These are phyloP conservation scores for Pyrenopolyporus hunteri DNA, from an alignment of 495 filamentous ascomycete genomes.

Conservation along the genomic window DNA sequence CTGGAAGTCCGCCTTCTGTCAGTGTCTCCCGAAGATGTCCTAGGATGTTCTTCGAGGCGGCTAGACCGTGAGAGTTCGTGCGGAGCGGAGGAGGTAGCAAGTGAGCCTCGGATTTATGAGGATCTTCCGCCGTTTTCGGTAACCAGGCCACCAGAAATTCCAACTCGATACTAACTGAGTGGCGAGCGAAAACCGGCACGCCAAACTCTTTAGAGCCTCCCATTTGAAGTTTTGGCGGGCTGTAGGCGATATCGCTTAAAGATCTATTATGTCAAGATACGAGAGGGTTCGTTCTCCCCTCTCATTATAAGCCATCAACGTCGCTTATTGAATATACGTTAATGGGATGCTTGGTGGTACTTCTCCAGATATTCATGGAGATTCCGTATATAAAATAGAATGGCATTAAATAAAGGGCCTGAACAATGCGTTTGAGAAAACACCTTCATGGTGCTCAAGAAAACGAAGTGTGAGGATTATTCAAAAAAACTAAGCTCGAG, in stretches of 20 bases:
- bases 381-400: too few species aligned
- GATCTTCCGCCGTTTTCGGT: slow-evolving; percentile 1
- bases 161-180: slow-evolving; percentile 42
- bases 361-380: too few species aligned
- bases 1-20: slow-evolving; percentile 17
- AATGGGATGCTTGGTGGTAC: too few species aligned
- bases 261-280: neutral
- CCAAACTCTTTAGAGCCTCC: neutral
- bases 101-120: slow-evolving; percentile 11
- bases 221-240: slow-evolving; percentile 14
- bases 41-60: neutral
- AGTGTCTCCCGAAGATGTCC: slow-evolving; percentile 22
- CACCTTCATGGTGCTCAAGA: too few species aligned
- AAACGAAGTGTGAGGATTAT: too few species aligned
- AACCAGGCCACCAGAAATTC: slow-evolving; percentile 42
- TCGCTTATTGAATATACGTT: too few species aligned
- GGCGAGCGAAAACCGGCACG: slow-evolving; percentile 15
- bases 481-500: too few species aligned
- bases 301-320: too few species aligned
- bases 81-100: slow-evolving; percentile 32
- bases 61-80: neutral
- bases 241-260: neutral
- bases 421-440: too few species aligned
- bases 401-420: too few species aligned
- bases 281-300: neutral